A percentile compares a stretch with the other conserved stretches of the same genome.
Conservation (phyloP, 2,329 filamentous ascomycete species). For the Peltaster fructicola region DNA sequence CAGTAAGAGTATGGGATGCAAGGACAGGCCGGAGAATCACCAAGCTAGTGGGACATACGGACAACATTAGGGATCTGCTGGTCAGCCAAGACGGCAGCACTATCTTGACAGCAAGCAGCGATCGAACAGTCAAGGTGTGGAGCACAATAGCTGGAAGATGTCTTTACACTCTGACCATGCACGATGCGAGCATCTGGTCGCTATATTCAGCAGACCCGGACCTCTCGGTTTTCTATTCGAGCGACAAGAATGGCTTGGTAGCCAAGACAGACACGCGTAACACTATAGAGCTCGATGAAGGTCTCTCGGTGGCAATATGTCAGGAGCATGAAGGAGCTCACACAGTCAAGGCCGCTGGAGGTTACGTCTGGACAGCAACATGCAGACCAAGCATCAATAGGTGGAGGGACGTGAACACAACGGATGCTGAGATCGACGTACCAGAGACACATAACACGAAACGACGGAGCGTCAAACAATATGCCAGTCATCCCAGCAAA, state of each 20-base stretch:
- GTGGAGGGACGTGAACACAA: constrained; percentile 74
- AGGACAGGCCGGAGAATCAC: constrained; percentile 78
- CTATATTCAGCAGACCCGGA: constrained; percentile 76
- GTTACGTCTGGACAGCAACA: constrained; percentile 79
- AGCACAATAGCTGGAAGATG: constrained; percentile 86
- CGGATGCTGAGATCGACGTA: constrained; percentile 46
- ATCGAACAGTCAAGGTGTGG: constrained; percentile 97
- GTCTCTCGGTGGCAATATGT: constrained; percentile 73
- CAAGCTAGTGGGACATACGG: constrained; percentile 91
- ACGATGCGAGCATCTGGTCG: constrained; percentile 96
- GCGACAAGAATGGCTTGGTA: constrained; percentile 80
- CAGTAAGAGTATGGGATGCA: constrained; percentile 81
- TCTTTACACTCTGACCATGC: constrained; percentile 97
- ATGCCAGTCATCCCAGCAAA: constrained; percentile 21
- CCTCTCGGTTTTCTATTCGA: constrained; percentile 83
- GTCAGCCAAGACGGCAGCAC: constrained; percentile 78
- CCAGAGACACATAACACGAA: constrained; percentile 32
- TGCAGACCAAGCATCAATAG: constrained; percentile 82
- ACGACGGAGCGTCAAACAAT: constrained; percentile 34
- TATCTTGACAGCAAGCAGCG: constrained; percentile 84
- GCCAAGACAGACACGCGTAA: constrained; percentile 85
- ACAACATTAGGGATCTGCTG: constrained; percentile 81
- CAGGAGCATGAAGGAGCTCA: constrained; percentile 78
- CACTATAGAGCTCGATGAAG: constrained; percentile 64
- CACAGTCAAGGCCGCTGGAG: constrained; percentile 44